Percentiles rank a stretch among this genome's conserved stretches.
Evolutionary conservation across 2,329 filamentous ascomycete species (phyloP).

Genomic region (Neonectria faginata): DNA sequence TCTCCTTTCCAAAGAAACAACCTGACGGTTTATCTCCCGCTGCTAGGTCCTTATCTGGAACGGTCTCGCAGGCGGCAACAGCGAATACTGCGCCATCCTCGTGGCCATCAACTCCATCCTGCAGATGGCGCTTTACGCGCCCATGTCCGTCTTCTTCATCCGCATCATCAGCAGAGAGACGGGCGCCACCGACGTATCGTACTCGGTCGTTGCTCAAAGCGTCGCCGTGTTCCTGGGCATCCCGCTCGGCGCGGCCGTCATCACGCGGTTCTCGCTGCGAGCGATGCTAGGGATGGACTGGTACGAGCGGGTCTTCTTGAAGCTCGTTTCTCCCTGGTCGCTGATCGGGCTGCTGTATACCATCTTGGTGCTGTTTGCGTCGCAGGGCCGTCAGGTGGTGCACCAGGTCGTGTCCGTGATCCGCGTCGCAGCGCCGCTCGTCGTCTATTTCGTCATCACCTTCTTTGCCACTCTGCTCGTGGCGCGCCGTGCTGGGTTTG

Average conservation of each 20-base stretch:
- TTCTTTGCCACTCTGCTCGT: conserved; percentile 77
- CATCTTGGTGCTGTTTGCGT: conserved; percentile 86
- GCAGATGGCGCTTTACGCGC: conserved; percentile 80
- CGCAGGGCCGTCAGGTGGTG: conserved; percentile 80
- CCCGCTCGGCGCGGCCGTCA: conserved; percentile 81
- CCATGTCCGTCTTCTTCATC: conserved; percentile 76
- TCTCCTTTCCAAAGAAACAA: background rate
- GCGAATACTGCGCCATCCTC: conserved; percentile 85
- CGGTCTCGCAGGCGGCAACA: conserved; percentile 75
- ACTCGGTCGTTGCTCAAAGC: conserved; percentile 78
- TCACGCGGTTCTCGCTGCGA: conserved; percentile 76
- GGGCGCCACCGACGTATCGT: conserved; percentile 58
- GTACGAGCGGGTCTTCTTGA: conserved; percentile 79
- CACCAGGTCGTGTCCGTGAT: conserved; percentile 87
- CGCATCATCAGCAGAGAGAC: conserved; percentile 70
- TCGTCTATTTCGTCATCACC: conserved; percentile 83
- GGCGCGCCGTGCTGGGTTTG: conserved; percentile 75
- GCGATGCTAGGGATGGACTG: conserved; percentile 64
- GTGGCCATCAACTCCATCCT: conserved; percentile 81
- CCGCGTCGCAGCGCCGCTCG: conserved; percentile 81
- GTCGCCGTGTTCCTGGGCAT: conserved; percentile 89
- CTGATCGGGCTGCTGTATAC: conserved; percentile 88
- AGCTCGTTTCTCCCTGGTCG: conserved; percentile 76
- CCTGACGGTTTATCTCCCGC: conserved; percentile 5
- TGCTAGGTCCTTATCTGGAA: conserved; percentile 75